Conservation (phyloP, 73 alveolate genomes). For the Stentor coeruleus region DNA sequence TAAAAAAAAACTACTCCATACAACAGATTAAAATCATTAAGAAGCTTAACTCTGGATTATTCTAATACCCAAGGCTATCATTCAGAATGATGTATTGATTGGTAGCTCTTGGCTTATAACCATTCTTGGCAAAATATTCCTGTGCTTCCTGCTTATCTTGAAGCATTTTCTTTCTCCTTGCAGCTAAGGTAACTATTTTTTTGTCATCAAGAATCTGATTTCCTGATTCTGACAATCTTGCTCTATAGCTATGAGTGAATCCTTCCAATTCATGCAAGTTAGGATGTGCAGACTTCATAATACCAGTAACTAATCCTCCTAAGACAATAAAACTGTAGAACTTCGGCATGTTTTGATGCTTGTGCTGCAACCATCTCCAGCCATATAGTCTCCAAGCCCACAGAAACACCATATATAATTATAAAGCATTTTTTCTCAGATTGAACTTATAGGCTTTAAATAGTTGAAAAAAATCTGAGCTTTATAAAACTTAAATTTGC, state of each 20-base stretch:
- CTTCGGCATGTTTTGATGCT: constrained; percentile 7
- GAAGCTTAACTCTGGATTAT: too few relatives aligned
- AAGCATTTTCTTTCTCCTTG: constrained; percentile 6
- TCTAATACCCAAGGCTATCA: constrained; percentile 10
- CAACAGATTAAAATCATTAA: too few relatives aligned
- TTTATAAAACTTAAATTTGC: too few relatives aligned
- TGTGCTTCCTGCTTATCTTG: constrained; percentile 19
- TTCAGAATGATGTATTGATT: constrained; percentile 7
- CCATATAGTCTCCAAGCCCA: background rate
- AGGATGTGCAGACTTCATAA: background rate
- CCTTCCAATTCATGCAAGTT: background rate
- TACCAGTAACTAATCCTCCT: background rate
- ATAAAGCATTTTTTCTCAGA: too few relatives aligned
- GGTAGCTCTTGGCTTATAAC: background rate
- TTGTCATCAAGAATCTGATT: background rate
- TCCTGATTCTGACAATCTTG: background rate
- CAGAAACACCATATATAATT: background rate
- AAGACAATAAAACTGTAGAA: background rate
- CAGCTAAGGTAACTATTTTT: background rate
- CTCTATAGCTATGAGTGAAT: background rate
- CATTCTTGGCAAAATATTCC: constrained; percentile 2
- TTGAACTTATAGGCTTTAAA: too few relatives aligned
- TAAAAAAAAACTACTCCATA: too few relatives aligned
- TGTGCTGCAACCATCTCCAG: background rate
- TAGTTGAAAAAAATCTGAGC: too few relatives aligned